Percentiles rank a stretch among this genome's conserved stretches.
Evolutionary conservation across 306 rosid species (phyloP).

Genomic region (Arachis hypogaea): DNA sequence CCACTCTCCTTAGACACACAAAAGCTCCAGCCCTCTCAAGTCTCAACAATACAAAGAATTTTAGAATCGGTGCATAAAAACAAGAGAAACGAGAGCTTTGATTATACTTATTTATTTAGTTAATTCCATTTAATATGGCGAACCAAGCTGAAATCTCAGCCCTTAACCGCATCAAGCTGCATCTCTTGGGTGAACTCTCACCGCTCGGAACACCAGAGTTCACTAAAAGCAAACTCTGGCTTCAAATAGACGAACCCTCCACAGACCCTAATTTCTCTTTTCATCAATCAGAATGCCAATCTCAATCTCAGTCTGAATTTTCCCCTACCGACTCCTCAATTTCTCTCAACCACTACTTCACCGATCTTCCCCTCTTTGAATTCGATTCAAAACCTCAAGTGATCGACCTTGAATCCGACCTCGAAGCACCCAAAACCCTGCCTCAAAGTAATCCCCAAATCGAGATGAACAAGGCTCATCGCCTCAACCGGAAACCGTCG

Average conservation of each 20-base stretch:
- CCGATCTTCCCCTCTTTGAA: constrained; percentile 32
- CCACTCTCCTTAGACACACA: constrained; percentile 32
- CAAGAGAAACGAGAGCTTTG: too few species aligned
- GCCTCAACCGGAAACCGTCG: constrained; percentile 52
- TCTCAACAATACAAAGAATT: neutral
- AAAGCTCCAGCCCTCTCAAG: neutral
- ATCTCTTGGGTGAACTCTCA: constrained; percentile 71
- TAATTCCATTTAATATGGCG: constrained; percentile 44
- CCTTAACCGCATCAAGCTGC: constrained; percentile 57
- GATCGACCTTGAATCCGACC: constrained; percentile 40
- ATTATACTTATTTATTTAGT: too few species aligned
- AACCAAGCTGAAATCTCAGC: constrained; percentile 50
- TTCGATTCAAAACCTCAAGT: constrained; percentile 51
- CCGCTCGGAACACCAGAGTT: constrained; percentile 42
- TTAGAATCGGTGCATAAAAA: neutral
- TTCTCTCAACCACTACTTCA: constrained; percentile 40
- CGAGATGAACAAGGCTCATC: constrained; percentile 24
- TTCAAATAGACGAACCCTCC: neutral
- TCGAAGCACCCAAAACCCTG: constrained; percentile 29
- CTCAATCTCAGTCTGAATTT: constrained; percentile 12
- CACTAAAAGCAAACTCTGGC: constrained; percentile 4
- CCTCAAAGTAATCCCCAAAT: neutral
- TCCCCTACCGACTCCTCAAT: constrained; percentile 45
- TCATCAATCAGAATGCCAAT: constrained; percentile 12
- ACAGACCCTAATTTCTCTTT: constrained; percentile 14